These are phyloP conservation scores for Fusarium pseudocircinatum DNA, from an alignment of 2,329 filamentous ascomycete genomes.

Conservation along the genomic window DNA sequence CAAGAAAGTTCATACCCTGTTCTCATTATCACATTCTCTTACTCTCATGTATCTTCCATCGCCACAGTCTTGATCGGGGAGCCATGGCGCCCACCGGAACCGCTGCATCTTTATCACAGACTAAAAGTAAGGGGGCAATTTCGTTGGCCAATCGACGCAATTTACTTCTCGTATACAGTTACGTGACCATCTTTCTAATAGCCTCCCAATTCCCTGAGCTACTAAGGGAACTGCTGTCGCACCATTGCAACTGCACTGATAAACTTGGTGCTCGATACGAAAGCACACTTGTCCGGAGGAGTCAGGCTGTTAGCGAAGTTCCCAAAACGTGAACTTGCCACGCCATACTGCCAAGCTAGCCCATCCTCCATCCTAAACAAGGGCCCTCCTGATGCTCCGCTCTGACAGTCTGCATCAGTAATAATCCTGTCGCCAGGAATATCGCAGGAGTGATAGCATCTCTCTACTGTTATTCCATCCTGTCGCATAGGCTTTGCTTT, in stretches of 20 bases:
- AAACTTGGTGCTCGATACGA: background rate
- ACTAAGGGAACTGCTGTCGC: background rate
- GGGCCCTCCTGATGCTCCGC: slow-evolving; percentile 16
- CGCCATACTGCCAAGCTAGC: background rate
- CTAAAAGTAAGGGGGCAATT: too few species aligned
- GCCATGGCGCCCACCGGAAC: too few species aligned
- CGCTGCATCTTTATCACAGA: too few species aligned
- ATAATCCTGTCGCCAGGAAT: background rate
- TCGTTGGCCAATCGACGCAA: background rate
- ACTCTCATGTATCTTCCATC: background rate
- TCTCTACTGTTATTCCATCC: background rate
- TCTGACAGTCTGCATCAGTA: background rate
- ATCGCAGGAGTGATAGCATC: background rate
- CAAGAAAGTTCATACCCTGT: background rate
- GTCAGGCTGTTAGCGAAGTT: accelerated
- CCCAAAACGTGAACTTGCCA: background rate
- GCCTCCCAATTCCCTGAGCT: accelerated
- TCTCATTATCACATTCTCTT: background rate
- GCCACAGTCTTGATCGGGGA: too few species aligned
- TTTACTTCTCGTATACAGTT: background rate
- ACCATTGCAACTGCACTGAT: background rate
- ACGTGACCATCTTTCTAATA: background rate
- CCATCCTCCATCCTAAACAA: background rate
- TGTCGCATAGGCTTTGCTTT: background rate
- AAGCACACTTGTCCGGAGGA: background rate